Conservation (phyloP, 306 rosid species). For the Casuarina glauca region DNA sequence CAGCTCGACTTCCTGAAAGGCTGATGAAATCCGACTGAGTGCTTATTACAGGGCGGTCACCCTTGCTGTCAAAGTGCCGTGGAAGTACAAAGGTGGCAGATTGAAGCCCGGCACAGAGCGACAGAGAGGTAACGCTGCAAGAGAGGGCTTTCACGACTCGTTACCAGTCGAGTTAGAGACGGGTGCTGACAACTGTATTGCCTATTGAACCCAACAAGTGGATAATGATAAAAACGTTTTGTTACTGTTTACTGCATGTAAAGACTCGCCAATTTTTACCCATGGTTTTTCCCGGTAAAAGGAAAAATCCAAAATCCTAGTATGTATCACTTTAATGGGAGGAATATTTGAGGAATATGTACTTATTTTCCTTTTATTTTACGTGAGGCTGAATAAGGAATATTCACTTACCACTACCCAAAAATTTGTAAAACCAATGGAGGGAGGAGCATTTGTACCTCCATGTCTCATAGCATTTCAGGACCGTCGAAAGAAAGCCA, state of each 20-base stretch:
- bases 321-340: too few species aligned
- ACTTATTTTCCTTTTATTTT: not conserved
- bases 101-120: not conserved
- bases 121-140: not conserved
- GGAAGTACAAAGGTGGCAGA: conserved; percentile 1
- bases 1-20: not conserved
- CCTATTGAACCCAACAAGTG: too few species aligned
- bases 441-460: not conserved
- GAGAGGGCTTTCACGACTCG: too few species aligned
- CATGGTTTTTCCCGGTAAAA: too few species aligned
- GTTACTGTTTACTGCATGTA: too few species aligned
- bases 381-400: not conserved
- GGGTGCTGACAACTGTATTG: too few species aligned
- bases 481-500: not conserved
- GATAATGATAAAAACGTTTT: too few species aligned
- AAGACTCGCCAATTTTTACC: too few species aligned
- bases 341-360: not conserved
- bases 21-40: not conserved
- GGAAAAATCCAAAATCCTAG: too few species aligned
- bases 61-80: not conserved
- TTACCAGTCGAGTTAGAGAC: too few species aligned
- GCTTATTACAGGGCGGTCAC: not conserved
- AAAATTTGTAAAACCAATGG: not conserved
- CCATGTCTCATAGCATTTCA: not conserved
- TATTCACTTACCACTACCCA: not conserved